Evolutionary conservation across 441 rosid species (phyloP).

Genomic region (Populus hybrid): DNA sequence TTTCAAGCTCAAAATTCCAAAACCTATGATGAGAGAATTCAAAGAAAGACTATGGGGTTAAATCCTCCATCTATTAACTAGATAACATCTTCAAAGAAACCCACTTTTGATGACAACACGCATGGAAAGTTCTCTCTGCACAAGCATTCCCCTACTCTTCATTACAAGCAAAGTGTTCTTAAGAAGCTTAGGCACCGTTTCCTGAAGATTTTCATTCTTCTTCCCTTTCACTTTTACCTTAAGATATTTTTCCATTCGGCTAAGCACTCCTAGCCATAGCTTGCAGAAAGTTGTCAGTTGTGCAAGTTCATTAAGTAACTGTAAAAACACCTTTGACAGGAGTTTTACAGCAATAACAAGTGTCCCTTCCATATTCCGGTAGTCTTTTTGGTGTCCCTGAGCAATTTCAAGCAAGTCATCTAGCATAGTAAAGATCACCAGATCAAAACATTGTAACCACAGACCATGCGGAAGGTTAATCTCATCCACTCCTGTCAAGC

Average conservation of each 20-base stretch:
- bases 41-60: no score
- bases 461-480: constrained; percentile 57
- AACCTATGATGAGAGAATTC: no score
- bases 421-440: constrained; percentile 79
- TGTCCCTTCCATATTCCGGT: constrained; percentile 88
- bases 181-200: no score
- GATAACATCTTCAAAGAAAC: no score
- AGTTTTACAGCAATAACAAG: constrained; percentile 71
- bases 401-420: constrained; percentile 95
- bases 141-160: constrained; percentile 60
- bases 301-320: constrained; percentile 60
- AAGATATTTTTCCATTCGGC: constrained; percentile 83
- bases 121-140: constrained; percentile 38
- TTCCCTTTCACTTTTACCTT: constrained; percentile 45
- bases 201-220: no score
- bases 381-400: constrained; percentile 80
- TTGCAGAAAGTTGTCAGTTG: constrained; percentile 85
- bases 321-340: constrained; percentile 69
- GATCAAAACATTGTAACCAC: constrained; percentile 86
- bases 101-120: no score
- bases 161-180: constrained; percentile 51
- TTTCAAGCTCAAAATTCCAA: no score
- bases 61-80: no score
- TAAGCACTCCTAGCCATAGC: constrained; percentile 88
- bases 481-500: constrained; percentile 67